Evolutionary conservation across 495 filamentous ascomycete species (phyloP).

Genomic region (Evansstolkia leycettana): DNA sequence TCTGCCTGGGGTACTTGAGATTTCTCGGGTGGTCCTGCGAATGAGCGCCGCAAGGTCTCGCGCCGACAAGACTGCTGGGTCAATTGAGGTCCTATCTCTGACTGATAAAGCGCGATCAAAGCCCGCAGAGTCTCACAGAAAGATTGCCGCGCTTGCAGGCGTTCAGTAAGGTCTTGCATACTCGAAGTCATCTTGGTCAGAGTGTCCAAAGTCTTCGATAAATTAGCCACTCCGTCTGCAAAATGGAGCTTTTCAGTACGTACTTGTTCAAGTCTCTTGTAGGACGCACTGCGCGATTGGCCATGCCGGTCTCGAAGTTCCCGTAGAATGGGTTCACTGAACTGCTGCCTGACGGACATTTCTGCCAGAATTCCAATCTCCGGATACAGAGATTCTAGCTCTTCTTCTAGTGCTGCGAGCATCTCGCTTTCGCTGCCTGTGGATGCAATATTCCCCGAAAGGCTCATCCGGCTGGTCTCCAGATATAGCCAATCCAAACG

Average conservation of each 20-base stretch:
- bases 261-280: conserved; percentile 26
- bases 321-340: conserved; percentile 40
- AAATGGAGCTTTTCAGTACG: conserved; percentile 1
- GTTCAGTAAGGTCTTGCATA: conserved; percentile 17
- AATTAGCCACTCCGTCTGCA: conserved; percentile 3
- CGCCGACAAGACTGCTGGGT: conserved; percentile 14
- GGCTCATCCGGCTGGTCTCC: conserved; percentile 12
- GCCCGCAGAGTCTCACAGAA: conserved; percentile 23
- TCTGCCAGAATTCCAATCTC: conserved; percentile 52
- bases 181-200: conserved; percentile 25
- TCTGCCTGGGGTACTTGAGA: conserved; percentile 7
- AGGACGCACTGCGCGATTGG: conserved; percentile 16
- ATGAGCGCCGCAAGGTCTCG: conserved; percentile 20
- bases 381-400: conserved; percentile 48
- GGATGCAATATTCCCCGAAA: background rate
- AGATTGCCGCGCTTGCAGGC: conserved; percentile 23
- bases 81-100: conserved; percentile 16
- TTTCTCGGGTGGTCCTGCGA: conserved; percentile 10
- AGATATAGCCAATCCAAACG: conserved; percentile 34
- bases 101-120: conserved; percentile 20
- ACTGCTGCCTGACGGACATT: conserved; percentile 49
- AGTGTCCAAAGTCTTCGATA: conserved; percentile 9
- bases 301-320: conserved; percentile 23
- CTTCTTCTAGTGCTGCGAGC: conserved; percentile 36
- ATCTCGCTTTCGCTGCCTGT: conserved; percentile 4